These are phyloP conservation scores for Chaetomium cochliodes DNA, from an alignment of 495 filamentous ascomycete genomes.

Conservation along the genomic window DNA sequence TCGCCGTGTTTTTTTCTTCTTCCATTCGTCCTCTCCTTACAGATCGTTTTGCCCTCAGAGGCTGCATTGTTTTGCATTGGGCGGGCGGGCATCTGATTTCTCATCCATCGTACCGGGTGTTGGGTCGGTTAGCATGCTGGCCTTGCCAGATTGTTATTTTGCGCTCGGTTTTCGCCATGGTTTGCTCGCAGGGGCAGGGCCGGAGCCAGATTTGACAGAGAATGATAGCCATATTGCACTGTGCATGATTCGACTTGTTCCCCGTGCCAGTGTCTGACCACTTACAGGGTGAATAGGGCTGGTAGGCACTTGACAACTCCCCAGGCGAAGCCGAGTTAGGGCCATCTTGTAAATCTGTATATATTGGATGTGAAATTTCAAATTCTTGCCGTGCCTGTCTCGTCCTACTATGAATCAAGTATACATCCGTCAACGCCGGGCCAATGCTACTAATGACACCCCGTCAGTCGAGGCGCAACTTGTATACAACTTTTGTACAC, in stretches of 20 bases:
- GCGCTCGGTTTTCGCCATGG: background rate
- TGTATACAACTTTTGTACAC: slow-evolving; percentile 28
- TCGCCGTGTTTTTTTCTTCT: background rate
- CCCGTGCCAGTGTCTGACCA: background rate
- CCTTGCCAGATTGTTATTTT: slow-evolving; percentile 6
- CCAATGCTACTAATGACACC: slow-evolving; percentile 32
- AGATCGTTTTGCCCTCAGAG: slow-evolving; percentile 1
- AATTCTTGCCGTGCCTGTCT: slow-evolving; percentile 19
- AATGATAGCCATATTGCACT: background rate
- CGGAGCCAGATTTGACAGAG: slow-evolving; percentile 5
- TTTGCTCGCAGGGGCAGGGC: background rate
- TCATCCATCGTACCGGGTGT: background rate
- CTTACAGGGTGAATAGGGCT: background rate
- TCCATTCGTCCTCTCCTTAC: slow-evolving; percentile 11
- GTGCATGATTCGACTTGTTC: background rate
- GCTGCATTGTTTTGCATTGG: slow-evolving; percentile 21
- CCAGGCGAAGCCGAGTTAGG: background rate
- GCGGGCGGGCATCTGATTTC: slow-evolving; percentile 15
- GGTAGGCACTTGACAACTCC: background rate
- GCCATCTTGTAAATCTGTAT: background rate
- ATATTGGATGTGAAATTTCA: slow-evolving; percentile 5
- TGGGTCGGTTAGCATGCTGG: background rate
- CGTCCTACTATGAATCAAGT: slow-evolving; percentile 24
- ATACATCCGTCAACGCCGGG: slow-evolving; percentile 35
- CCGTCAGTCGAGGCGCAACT: slow-evolving; percentile 13